These are phyloP conservation scores for Kregervanrija fluxuum DNA, from an alignment of 805 yeast species.

Conservation along the genomic window DNA sequence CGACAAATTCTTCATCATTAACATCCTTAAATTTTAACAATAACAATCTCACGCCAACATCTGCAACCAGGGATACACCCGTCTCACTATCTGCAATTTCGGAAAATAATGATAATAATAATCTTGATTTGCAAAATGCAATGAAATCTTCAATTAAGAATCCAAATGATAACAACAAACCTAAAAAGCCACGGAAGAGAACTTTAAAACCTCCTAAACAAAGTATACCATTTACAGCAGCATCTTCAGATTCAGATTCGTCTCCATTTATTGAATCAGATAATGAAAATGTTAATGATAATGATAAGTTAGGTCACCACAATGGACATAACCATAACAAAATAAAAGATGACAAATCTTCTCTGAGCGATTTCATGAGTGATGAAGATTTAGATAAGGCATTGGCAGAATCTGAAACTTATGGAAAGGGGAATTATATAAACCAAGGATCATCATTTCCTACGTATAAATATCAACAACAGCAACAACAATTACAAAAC, in stretches of 20 bases:
- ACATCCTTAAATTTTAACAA: neutral
- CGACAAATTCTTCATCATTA: neutral
- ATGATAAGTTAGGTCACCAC: neutral
- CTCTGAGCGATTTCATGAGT: conserved; percentile 48
- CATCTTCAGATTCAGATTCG: conserved; percentile 7
- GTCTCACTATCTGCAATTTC: neutral
- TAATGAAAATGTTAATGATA: neutral
- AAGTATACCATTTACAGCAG: conserved; percentile 2
- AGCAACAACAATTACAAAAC: conserved; percentile 1
- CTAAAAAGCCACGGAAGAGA: neutral
- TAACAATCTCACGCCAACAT: conserved; percentile 1
- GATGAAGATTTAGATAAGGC: conserved; percentile 45
- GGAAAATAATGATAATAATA: neutral
- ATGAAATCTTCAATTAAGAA: too few relatives aligned
- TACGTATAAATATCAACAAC: neutral
- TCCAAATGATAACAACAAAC: too few relatives aligned
- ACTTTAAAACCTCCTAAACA: conserved; percentile 8
- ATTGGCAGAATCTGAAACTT: conserved; percentile 13
- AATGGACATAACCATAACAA: neutral
- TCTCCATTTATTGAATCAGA: conserved; percentile 9
- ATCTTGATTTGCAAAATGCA: too few relatives aligned
- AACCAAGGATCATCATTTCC: conserved; percentile 5
- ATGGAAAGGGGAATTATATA: conserved; percentile 7
- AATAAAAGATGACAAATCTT: conserved; percentile 24
- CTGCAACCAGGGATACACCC: conserved; percentile 3